phyloP scores from a whole-genome alignment of 1,284 basidiomycete genomes.

The Mycosarcoma maydis region DNA sequence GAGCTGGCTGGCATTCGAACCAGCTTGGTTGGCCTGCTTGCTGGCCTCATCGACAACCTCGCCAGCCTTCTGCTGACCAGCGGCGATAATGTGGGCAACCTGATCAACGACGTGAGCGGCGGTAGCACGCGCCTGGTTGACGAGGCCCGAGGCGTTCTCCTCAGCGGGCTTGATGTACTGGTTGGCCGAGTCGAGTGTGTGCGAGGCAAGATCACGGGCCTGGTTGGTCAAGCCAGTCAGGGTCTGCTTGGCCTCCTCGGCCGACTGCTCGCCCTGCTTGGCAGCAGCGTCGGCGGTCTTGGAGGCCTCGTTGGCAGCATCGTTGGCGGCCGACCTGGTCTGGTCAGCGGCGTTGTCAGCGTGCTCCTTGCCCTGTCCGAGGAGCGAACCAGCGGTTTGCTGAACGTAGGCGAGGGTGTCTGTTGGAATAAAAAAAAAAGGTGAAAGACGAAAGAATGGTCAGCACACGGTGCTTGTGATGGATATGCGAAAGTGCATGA shows the following conservation, averaged over 20 bases:
- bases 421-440: constrained; percentile 4
- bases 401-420: constrained; percentile 51
- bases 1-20: constrained; percentile 11
- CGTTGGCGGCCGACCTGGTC: constrained; percentile 44
- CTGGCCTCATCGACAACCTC: constrained; percentile 39
- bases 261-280: constrained; percentile 44
- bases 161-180: constrained; percentile 54
- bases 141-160: constrained; percentile 33
- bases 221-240: constrained; percentile 47
- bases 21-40: constrained; percentile 32
- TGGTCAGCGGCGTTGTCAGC: constrained; percentile 40
- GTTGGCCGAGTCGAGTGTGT: constrained; percentile 54
- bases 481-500: too few species aligned
- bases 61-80: constrained; percentile 45
- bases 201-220: constrained; percentile 47
- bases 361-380: constrained; percentile 42
- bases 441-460: background rate
- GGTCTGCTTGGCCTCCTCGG: constrained; percentile 52
- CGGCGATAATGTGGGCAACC: constrained; percentile 35
- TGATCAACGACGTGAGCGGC: constrained; percentile 43
- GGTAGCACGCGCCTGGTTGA: constrained; percentile 44
- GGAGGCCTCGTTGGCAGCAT: constrained; percentile 45
- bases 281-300: constrained; percentile 33
- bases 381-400: constrained; percentile 44
- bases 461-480: too few species aligned